A percentile compares a stretch with the other conserved stretches of the same genome.
These are phyloP conservation scores for Alternaria angustiovoidea DNA, from an alignment of 2,329 filamentous ascomycete species.

Conservation along the genomic window DNA sequence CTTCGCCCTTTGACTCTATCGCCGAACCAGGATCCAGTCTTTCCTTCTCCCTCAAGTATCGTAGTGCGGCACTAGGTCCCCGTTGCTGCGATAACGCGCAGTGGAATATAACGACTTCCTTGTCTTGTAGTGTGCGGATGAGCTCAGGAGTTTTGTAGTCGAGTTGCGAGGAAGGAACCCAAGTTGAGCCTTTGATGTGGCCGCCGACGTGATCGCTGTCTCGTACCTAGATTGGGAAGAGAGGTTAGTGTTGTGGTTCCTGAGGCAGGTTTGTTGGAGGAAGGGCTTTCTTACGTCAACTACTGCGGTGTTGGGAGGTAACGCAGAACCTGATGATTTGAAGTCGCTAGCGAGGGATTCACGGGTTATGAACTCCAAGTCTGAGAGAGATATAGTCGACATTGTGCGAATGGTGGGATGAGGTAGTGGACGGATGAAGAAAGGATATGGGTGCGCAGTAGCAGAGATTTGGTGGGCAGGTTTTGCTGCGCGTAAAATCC, in stretches of 20 bases:
- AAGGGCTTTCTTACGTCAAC: conserved; percentile 54
- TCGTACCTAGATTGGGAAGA: conserved; percentile 88
- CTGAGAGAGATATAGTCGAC: conserved; percentile 65
- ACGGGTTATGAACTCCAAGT: conserved; percentile 71
- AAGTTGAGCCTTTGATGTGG: conserved; percentile 79
- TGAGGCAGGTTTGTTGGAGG: neutral
- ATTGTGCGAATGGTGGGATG: conserved; percentile 4
- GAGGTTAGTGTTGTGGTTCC: conserved; percentile 49
- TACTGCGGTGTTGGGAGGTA: conserved; percentile 69
- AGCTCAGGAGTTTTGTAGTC: conserved; percentile 82
- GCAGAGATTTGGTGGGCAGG: neutral
- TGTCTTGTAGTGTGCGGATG: conserved; percentile 77
- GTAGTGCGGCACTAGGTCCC: conserved; percentile 82
- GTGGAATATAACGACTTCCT: conserved; percentile 90
- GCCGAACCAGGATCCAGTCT: conserved; percentile 49
- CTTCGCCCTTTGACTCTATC: conserved; percentile 24
- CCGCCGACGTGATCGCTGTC: conserved; percentile 91
- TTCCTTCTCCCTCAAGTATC: conserved; percentile 77
- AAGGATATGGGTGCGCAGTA: neutral
- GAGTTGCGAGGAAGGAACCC: conserved; percentile 77
- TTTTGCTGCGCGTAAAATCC: neutral
- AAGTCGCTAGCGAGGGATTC: conserved; percentile 66
- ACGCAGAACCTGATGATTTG: conserved; percentile 68
- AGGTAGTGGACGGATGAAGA: neutral
- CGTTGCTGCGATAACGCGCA: conserved; percentile 91